Evolutionary conservation across 2,329 filamentous ascomycete species (phyloP), one percentile per base, ranked within the genome.

Genomic region (Aspergillus caelatus): DNA sequence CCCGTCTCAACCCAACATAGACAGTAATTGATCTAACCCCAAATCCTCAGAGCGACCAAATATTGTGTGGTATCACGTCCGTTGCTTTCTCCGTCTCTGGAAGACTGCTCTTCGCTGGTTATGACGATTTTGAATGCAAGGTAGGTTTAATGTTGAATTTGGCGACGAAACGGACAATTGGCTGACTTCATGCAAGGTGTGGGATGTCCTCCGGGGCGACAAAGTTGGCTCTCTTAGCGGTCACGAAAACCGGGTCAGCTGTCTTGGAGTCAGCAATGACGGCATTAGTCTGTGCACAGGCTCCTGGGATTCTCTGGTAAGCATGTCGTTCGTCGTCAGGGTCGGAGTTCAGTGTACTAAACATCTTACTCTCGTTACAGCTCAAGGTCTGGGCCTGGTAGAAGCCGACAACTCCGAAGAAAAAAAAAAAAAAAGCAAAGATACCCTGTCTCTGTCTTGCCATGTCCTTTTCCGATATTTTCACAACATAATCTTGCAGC

Each of bases 101-200:
- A 63, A 89, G 95, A 77, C 84, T 99, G 74, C 84, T 99, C 46
- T 99, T 99, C 78, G 95, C 95, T 61, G 95, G 95, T 70, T 99
- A 99, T 75, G 95, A 99, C 75, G 95, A 99, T 78, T 99, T 97
- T 75, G 95, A 99, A 82, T 99, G 95, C 94, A 99, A 98, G 91
- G 94, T 97, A 84, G 75, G 88, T 73, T 48, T 21, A 19, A 9
- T 57, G 4, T 19, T 45, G 30, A 7, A 21, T 23, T 30, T 2
- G 4, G 10, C 48, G n/a, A 19, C 32, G 19, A 52, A n/a, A 30
- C 12, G 11, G 57, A 14, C 41, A 21, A 10, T n/a, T 34, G 28
- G 34, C 67, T 71, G 62, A 73, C 69, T 74, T 65, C 74, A 61
- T 32, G 32, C 66, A 67, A 98, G 94, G 95, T 98, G 65, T 99